Evolutionary conservation across 805 yeast species (phyloP).

Genomic region (Lipomyces mesembrius): DNA sequence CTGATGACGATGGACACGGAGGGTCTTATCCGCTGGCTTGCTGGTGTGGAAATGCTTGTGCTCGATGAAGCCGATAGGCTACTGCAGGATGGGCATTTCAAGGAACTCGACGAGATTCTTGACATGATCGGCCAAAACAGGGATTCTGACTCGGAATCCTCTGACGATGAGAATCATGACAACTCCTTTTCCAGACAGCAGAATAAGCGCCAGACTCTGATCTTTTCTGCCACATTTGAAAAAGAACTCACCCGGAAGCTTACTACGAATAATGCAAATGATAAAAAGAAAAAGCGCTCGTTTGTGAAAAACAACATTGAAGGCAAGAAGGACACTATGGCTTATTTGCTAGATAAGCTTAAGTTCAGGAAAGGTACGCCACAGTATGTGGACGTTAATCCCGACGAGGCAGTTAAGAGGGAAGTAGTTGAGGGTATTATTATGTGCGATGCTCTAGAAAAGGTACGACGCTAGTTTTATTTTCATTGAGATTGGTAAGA

Average conservation of each 20-base stretch:
- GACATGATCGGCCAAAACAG: conserved; percentile 60
- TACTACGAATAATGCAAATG: conserved; percentile 47
- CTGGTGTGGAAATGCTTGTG: conserved; percentile 58
- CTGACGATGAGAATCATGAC: conserved; percentile 47
- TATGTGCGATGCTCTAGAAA: conserved; percentile 87
- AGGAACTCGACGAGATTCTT: conserved; percentile 82
- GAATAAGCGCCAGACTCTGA: conserved; percentile 71
- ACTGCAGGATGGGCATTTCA: conserved; percentile 94
- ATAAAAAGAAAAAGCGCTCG: conserved; percentile 35
- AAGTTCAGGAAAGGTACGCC: conserved; percentile 73
- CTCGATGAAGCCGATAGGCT: conserved; percentile 96
- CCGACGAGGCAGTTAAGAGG: conserved; percentile 75
- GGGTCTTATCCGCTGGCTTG: conserved; percentile 50
- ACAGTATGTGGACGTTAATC: conserved; percentile 79
- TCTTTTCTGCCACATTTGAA: conserved; percentile 95
- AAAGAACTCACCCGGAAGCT: conserved; percentile 79
- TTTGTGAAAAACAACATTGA: conserved; percentile 24
- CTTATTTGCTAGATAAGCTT: conserved; percentile 68
- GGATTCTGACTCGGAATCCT: conserved; percentile 38
- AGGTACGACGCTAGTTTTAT: conserved; percentile 46
- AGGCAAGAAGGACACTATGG: conserved; percentile 61
- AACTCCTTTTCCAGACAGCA: background rate
- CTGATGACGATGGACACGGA: conserved; percentile 58
- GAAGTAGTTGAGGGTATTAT: conserved; percentile 82
- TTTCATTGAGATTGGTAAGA: background rate